Conservation (phyloP, 441 rosid genomes). For the Sinapis alba region DNA sequence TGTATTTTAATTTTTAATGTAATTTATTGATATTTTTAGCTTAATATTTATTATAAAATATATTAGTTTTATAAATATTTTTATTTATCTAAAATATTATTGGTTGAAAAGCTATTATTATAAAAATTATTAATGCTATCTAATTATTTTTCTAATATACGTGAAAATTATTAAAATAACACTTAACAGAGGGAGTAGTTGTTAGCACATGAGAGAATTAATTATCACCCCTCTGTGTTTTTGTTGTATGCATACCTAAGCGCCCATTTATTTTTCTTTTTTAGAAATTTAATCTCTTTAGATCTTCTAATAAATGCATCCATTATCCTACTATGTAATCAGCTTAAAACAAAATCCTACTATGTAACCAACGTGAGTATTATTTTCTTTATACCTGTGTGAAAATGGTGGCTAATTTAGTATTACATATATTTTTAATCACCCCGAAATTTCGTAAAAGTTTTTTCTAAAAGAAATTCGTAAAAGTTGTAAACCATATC, state of each 20-base stretch:
- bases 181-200: too few species aligned
- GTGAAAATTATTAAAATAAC: too few species aligned
- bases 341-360: not conserved
- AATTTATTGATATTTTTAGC: too few species aligned
- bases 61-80: too few species aligned
- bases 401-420: not conserved
- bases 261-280: not conserved
- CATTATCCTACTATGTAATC: not conserved
- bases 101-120: too few species aligned
- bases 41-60: too few species aligned
- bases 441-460: not conserved
- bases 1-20: too few species aligned
- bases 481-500: not conserved
- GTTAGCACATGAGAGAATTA: not conserved
- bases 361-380: not conserved
- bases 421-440: not conserved
- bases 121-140: too few species aligned
- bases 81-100: too few species aligned
- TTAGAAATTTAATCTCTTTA: not conserved
- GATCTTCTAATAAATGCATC: not conserved
- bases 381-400: not conserved
- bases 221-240: not conserved
- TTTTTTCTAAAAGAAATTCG: not conserved
- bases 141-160: too few species aligned
- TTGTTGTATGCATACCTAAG: not conserved